phyloP scores from a whole-genome alignment of 2,329 filamentous ascomycete genomes.

The Pseudofabraea citricarpa region DNA sequence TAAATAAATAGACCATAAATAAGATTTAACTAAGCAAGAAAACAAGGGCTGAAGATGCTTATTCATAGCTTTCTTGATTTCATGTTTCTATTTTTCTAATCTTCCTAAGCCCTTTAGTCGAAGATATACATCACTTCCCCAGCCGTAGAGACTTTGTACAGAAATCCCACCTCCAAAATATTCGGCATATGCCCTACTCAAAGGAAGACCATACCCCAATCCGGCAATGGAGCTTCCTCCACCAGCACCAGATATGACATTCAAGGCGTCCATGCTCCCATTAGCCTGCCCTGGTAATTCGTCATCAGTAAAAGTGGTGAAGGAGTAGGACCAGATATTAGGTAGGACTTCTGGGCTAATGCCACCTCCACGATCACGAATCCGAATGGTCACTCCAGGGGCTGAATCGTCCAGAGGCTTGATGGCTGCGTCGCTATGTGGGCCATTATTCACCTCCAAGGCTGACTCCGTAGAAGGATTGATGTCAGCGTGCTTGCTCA shows the following conservation, averaged over 20 bases:
- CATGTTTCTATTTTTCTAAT: constrained; percentile 7
- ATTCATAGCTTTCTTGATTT: no score
- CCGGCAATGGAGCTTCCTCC: constrained; percentile 85
- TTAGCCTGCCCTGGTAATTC: constrained; percentile 37
- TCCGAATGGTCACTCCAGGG: constrained; percentile 89
- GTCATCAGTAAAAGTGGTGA: constrained; percentile 82
- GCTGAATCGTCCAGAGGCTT: constrained; percentile 57
- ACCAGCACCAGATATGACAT: constrained; percentile 67
- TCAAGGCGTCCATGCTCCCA: constrained; percentile 61
- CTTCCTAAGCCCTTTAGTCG: constrained; percentile 36
- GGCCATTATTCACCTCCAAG: neutral
- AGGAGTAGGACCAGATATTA: constrained; percentile 95
- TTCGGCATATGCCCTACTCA: constrained; percentile 91
- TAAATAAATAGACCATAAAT: no score
- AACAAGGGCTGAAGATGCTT: no score
- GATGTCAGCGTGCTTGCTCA: constrained; percentile 8
- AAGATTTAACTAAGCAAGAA: no score
- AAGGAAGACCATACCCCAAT: constrained; percentile 83
- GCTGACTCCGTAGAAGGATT: constrained; percentile 7
- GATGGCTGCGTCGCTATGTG: constrained; percentile 33
- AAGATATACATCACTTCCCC: constrained; percentile 69
- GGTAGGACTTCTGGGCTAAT: constrained; percentile 79
- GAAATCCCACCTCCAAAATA: constrained; percentile 95
- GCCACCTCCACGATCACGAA: constrained; percentile 91
- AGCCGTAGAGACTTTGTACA: constrained; percentile 93